Evolutionary conservation across 2,329 filamentous ascomycete genomes (phyloP), one percentile per base, ranked within the genome.

Genomic region (Monosporascus sp.): DNA sequence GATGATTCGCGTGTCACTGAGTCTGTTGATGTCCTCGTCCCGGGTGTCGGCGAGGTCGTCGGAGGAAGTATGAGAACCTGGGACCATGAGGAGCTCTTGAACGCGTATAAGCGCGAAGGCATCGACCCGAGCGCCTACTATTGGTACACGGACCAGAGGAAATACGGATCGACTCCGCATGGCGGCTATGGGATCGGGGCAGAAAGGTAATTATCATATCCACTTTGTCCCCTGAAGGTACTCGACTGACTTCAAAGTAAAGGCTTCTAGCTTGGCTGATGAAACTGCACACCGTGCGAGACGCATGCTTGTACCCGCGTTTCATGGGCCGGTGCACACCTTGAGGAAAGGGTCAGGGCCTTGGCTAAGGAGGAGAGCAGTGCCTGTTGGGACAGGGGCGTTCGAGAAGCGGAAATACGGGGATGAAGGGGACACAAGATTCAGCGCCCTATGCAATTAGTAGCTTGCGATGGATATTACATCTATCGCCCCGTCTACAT

Each of bases 131-230:
- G 82, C 63, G 86, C 87, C 46, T 97, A 97, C 76, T 97, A 95
- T 81, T 99, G 94, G 94, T 99, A 97, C 77, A 95, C 91, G 34
- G 94, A 97, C 75, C 91, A 96, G 82, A 82, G 92, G 69, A 96
- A 94, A 90, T 96, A 97, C 69, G 94, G 94, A 52, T 91, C 88
- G 52, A 91, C 88, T 45, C 91, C 91, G 27, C 93, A 97, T 73
- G 91, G 91, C 59, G 92, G 93, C 52, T 97, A 96, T 71, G 93
- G 93, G 51, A 80, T 99, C 48, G 94, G 94, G 62, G 81, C 96
- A 50, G 93, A 97, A 79, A 85, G 93, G 47, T 85, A 46, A n/a
- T 22, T 19, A 26, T 22, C n/a, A 16, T 44, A 17, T 20, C 11
- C 14, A 3, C n/a, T 14, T 27, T 27, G 14, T 11, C 6, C 20